Evolutionary conservation across 331 rosid species (phyloP).

Genomic region (Malus hybrid): DNA sequence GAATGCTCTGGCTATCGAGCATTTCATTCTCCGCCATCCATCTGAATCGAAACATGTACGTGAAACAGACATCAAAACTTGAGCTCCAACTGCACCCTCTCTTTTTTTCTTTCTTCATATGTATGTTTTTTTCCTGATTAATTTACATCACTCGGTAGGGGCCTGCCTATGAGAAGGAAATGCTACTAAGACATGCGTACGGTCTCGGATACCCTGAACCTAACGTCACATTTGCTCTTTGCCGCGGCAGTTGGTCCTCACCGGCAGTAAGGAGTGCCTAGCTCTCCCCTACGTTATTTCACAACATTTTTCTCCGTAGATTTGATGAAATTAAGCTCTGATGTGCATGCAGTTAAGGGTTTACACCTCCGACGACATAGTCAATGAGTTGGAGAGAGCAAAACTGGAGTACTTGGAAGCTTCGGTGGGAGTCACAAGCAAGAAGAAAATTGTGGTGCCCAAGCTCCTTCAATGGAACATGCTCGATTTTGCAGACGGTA

Average conservation of each 20-base stretch:
- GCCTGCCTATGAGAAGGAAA: constrained; percentile 61
- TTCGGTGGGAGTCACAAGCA: constrained; percentile 64
- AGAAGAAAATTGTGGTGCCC: constrained; percentile 74
- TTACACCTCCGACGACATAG: constrained; percentile 65
- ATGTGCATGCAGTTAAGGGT: constrained; percentile 60
- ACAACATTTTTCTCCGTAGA: background rate
- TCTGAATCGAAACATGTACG: constrained; percentile 59
- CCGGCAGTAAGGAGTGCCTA: constrained; percentile 63
- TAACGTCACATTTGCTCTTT: constrained; percentile 76
- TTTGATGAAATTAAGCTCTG: background rate
- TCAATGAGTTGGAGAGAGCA: constrained; percentile 68
- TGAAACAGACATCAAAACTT: background rate
- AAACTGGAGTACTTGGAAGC: constrained; percentile 94
- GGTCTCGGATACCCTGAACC: constrained; percentile 94
- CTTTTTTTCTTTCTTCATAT: background rate
- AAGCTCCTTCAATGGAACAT: constrained; percentile 79
- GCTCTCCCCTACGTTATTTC: background rate
- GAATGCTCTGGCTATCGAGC: constrained; percentile 86
- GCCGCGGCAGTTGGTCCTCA: constrained; percentile 90
- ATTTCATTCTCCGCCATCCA: constrained; percentile 84
- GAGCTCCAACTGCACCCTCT: background rate
- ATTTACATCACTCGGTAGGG: constrained; percentile 27
- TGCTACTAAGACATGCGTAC: constrained; percentile 53
- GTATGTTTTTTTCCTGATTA: background rate
- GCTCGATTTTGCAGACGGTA: constrained; percentile 76